These are phyloP conservation scores for Diaporthe citriasiana DNA, from an alignment of 2,329 filamentous ascomycete genomes.

Conservation along the genomic window DNA sequence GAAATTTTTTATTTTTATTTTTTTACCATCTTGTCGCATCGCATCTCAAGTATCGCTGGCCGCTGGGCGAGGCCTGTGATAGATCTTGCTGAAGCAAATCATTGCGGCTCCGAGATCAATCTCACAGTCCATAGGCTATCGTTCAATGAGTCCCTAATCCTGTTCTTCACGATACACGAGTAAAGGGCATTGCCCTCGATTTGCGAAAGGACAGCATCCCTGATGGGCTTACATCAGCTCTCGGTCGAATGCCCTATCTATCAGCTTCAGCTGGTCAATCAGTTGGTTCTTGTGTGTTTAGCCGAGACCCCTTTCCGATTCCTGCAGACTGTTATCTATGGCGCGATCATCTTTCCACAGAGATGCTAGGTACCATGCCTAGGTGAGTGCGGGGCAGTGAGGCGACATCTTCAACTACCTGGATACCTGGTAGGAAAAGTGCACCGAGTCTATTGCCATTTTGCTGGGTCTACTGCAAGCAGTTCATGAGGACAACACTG, in stretches of 20 bases:
- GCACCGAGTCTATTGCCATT: too few species aligned
- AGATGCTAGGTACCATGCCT: not conserved
- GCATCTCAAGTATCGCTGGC: too few species aligned
- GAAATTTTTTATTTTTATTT: too few species aligned
- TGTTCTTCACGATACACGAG: too few species aligned
- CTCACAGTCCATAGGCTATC: not conserved
- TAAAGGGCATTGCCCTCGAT: too few species aligned
- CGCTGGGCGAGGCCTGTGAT: too few species aligned
- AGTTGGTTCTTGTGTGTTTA: not conserved
- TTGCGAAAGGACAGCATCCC: not conserved
- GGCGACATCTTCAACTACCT: not conserved
- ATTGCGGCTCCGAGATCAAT: too few species aligned
- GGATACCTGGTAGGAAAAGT: not conserved
- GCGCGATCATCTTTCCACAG: not conserved
- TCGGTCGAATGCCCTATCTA: not conserved
- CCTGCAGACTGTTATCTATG: not conserved
- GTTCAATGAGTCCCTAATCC: not conserved
- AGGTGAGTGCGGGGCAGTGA: not conserved
- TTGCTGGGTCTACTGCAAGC: too few species aligned
- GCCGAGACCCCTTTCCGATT: not conserved
- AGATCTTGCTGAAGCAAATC: too few species aligned
- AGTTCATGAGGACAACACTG: not conserved
- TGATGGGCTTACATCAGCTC: not conserved
- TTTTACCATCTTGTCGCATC: too few species aligned
- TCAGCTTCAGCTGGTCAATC: not conserved